Conservation (phyloP, 1,284 basidiomycete genomes). For the Apiotrichum mycotoxinovorans region DNA sequence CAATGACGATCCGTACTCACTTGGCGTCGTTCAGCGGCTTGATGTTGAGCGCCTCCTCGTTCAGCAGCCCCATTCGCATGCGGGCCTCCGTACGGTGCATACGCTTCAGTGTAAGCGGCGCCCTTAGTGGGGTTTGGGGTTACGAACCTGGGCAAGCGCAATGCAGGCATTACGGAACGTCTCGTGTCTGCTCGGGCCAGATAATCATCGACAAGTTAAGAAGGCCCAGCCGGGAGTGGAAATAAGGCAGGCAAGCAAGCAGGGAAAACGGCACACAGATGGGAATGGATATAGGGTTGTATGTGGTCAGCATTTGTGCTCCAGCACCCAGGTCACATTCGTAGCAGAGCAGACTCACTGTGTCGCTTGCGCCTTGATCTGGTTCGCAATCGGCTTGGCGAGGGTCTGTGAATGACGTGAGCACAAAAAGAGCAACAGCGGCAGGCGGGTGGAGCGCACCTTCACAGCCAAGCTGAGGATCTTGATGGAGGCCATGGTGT, state of each 20-base stretch:
- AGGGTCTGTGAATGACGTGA: conserved; percentile 57
- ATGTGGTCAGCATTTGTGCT: too few species aligned
- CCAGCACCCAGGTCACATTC: too few species aligned
- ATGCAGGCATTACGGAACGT: conserved; percentile 72
- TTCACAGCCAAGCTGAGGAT: conserved; percentile 64
- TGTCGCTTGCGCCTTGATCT: conserved; percentile 70
- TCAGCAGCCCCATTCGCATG: conserved; percentile 72
- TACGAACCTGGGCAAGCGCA: conserved; percentile 63
- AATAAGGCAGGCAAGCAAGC: too few species aligned
- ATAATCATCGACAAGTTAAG: too few species aligned
- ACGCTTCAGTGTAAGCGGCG: conserved; percentile 27
- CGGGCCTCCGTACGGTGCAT: conserved; percentile 75
- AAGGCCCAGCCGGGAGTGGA: not conserved
- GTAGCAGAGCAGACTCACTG: conserved; percentile 64
- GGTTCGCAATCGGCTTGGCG: conserved; percentile 75
- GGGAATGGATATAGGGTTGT: too few species aligned
- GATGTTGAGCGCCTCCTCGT: conserved; percentile 69
- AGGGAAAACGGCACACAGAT: too few species aligned
- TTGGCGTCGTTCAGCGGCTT: conserved; percentile 77
- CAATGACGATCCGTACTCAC: conserved; percentile 53
- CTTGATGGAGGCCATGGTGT: conserved; percentile 63
- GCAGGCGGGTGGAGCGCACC: conserved; percentile 52
- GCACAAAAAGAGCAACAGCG: not conserved
- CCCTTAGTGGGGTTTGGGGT: not conserved
- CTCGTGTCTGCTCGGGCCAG: conserved; percentile 65